Percentiles rank a stretch among this genome's conserved stretches.
Conservation (phyloP, 345 rosid genomes). For the Erucastrum elatum region DNA sequence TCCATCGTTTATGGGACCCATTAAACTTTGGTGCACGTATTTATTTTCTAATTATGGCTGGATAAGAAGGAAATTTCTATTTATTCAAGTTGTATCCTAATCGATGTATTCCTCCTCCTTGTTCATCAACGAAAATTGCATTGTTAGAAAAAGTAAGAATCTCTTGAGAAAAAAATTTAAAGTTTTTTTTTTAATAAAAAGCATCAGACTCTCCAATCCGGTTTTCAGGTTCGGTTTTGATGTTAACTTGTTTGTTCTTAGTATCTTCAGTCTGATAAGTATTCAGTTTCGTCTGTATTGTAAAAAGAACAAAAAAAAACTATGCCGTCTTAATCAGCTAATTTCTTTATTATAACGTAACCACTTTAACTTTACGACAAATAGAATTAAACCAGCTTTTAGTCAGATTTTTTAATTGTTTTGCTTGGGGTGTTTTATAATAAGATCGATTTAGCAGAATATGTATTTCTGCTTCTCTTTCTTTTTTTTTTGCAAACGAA, state of each 20-base stretch:
- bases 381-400: neutral
- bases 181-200: neutral
- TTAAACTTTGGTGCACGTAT: slow-evolving; percentile 8
- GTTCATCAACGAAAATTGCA: no score
- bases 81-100: no score
- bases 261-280: neutral
- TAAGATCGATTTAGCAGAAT: neutral
- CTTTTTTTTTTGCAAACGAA: neutral
- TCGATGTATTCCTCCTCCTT: no score
- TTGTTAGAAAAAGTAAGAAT: no score
- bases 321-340: neutral
- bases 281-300: neutral
- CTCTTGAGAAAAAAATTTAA: no score
- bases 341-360: neutral
- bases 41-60: slow-evolving; percentile 2
- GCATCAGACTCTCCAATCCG: neutral
- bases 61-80: neutral
- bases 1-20: slow-evolving; percentile 32
- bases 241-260: neutral
- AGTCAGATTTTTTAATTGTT: neutral
- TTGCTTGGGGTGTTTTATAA: neutral
- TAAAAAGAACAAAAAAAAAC: neutral
- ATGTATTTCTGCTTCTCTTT: neutral
- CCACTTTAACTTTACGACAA: neutral
- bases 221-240: neutral